Evolutionary conservation across 2,329 filamentous ascomycete species (phyloP), one percentile per base, ranked within the genome.

Genomic region (Exophiala xenobiotica): DNA sequence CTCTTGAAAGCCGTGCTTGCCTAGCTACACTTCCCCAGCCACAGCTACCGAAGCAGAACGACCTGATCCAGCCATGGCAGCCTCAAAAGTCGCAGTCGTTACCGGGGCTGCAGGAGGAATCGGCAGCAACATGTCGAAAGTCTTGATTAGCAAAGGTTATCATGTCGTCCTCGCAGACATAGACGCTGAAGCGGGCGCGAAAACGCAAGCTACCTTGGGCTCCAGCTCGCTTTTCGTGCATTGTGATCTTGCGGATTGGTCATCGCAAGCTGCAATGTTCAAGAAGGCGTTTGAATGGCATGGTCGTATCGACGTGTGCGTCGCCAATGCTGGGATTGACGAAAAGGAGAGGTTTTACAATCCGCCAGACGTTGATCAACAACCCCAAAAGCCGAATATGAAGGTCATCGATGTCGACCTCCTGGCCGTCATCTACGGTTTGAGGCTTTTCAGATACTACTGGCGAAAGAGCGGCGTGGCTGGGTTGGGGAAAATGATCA

Each of bases 361-460:
- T 22, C 22, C 19, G 6, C 23, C 26, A 4, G n/a, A 45, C 3
- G 8, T 45, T 29, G 23, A 45, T 5, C 9, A n/a, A 14, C 12
- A 33, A 11, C 42, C 42, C 12, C 4, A 45, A 20, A 45, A 45
- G 26, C 42, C 42, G 14, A 33, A 45, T 33, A 23, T 45, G 11
- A 14, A 6, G 26, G 23, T 31, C 14, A n/a, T 45, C 3, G 42
- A 45, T 12, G 42, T 45, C 42, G 26, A 45, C 26, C 26, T 45
- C 5, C 1, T 18, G 11, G 26, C 24, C 27, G 42, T 45, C 24
- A 6, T 45, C 42, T 45, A 45, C 19, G 42, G 24, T 8, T 24
- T 45, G 22, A 45, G n/a, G 42, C 42, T 45, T 20, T 45, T 45
- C 42, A 6, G 23, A 29, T n/a, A 45, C 42, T 45, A 45, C 26